Base-by-base conservation (phyloP, 352 stramenopile genomes). In the Pythium pyrilobum region DNA sequence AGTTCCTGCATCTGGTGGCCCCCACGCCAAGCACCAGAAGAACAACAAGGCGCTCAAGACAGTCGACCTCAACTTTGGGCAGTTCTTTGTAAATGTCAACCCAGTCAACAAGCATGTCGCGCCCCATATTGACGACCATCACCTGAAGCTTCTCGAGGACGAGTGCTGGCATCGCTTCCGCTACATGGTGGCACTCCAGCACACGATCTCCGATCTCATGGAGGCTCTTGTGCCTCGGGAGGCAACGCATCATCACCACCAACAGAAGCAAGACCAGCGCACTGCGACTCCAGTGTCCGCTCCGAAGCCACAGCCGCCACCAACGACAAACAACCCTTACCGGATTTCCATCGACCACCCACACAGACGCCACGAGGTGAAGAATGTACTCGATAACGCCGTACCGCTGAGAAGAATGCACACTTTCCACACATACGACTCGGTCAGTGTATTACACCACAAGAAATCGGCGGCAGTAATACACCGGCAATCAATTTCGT, bases 51-150 rank as follows among this genome's bases (percentile, higher is more conserved):
- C 34, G 1, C 38, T 48, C 10, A 74, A 67, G 42, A 39, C 65
- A 1, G 12, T 72, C 2, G 55, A 77, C 44, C 57, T 63, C 21
- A 59, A 61, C 12, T 65, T 66, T 1, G 45, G 56, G 5, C 52
- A 89, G 56, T 86, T 83, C 31, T 77, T 87, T 15, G 49, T 75
- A 10, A 51, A 69, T 5, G 56, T 81, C n/a, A 87, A 77, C 37
- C 78, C 78, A 0, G 47, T 86, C 6, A 87, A 77, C 51, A 78
- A 72, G n/a, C 65, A 80, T 24, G 31, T 87, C 11, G 51, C 61
- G 3, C 53, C 71, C 9, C 51, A 67, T 28, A 50, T 87, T 7
- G 64, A 69, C 16, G 72, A 85, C 15, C 48, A 63, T 0, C 56
- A 75, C 20, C n/a, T 87, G 4, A 50, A 47, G 5, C 24, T 50